Percentiles rank a stretch among this genome's conserved stretches.
phyloP scores from a whole-genome alignment of 2,329 filamentous ascomycete species.

The Chaetomiaceae sp. region DNA sequence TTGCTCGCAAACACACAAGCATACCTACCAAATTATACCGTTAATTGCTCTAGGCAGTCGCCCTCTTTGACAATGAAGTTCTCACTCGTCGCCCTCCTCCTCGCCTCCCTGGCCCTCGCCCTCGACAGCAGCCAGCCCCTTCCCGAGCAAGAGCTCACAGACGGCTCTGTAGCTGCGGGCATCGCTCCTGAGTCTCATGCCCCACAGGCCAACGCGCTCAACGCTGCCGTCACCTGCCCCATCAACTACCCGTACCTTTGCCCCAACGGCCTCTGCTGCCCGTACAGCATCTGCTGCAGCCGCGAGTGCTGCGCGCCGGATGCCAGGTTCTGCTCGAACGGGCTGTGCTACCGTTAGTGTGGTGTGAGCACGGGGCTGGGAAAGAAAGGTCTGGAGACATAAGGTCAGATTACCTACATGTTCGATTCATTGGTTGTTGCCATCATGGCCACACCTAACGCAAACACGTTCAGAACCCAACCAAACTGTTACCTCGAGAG shows the following conservation, averaged over 20 bases:
- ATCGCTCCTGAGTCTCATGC: too few relatives aligned
- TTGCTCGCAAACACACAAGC: not conserved
- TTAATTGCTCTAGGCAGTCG: too few relatives aligned
- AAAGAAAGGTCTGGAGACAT: too few relatives aligned
- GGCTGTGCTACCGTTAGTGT: not conserved
- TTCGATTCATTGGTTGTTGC: too few relatives aligned
- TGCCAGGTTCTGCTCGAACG: not conserved
- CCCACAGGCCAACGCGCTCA: too few relatives aligned
- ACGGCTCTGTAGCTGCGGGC: not conserved
- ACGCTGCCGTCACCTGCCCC: not conserved
- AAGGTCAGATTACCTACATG: too few relatives aligned
- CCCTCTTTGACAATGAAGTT: not conserved
- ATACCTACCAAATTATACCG: not conserved
- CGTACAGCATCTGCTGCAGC: not conserved
- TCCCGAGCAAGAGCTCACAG: not conserved
- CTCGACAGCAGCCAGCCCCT: not conserved
- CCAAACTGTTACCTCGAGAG: too few relatives aligned
- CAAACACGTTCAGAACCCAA: too few relatives aligned
- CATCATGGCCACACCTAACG: too few relatives aligned
- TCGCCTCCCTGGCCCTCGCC: not conserved
- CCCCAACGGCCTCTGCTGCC: slow-evolving; percentile 1
- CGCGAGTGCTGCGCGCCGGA: not conserved
- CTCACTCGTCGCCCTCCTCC: not conserved
- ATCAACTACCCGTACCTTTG: not conserved
- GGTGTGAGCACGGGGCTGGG: too few relatives aligned